Evolutionary conservation across 495 filamentous ascomycete species (phyloP).

Genomic region (Aspergillus funiculosus): DNA sequence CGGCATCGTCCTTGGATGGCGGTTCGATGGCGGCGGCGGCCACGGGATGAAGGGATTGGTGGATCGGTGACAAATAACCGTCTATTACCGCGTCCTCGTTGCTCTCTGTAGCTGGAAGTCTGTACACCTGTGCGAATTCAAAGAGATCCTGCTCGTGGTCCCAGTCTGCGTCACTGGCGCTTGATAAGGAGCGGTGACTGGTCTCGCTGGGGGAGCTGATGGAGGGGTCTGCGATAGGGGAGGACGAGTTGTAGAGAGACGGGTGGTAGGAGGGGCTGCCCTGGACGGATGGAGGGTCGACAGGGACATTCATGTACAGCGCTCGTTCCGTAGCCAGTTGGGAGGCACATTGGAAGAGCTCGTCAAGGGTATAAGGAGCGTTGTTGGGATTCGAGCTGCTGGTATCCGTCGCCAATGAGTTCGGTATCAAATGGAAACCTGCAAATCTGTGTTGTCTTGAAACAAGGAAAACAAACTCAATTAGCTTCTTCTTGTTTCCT

Average conservation of each 20-base stretch:
- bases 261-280: constrained; percentile 1
- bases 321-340: constrained; percentile 32
- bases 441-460: constrained; percentile 4
- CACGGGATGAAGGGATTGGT: constrained; percentile 1
- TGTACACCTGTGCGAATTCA: constrained; percentile 12
- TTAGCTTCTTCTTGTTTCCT: neutral
- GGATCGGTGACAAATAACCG: neutral
- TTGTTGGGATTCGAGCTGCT: neutral
- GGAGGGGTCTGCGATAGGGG: constrained; percentile 15
- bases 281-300: neutral
- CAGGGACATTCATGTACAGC: constrained; percentile 31
- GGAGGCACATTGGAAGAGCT: constrained; percentile 19
- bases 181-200: constrained; percentile 18
- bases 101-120: no score
- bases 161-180: constrained; percentile 22
- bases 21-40: neutral
- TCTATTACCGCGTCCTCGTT: neutral
- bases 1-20: no score
- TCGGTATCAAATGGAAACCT: constrained; percentile 4
- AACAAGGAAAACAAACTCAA: neutral
- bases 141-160: constrained; percentile 10
- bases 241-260: neutral
- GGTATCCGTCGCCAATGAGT: neutral
- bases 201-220: constrained; percentile 24
- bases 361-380: constrained; percentile 9